A percentile compares a stretch with the other conserved stretches of the same genome.
These are phyloP conservation scores for Talaromyces sp. DNA, from an alignment of 2,329 filamentous ascomycete species.

Conservation along the genomic window DNA sequence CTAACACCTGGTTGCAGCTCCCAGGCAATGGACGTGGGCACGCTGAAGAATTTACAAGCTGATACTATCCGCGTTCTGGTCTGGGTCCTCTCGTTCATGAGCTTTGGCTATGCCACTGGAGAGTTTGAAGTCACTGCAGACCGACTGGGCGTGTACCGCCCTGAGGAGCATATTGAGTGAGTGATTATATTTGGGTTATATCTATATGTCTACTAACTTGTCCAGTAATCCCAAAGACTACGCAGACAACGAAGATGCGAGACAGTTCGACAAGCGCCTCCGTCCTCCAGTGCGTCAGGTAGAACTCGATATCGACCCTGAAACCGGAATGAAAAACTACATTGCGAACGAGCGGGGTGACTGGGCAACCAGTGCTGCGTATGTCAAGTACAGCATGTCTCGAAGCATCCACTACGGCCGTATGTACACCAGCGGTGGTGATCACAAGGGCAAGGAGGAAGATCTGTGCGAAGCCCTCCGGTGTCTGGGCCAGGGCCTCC, in stretches of 20 bases:
- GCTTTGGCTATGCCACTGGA: conserved; percentile 77
- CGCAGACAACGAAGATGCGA: conserved; percentile 79
- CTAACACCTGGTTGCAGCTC: conserved; percentile 39
- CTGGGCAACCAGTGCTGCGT: conserved; percentile 87
- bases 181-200: conserved; percentile 8
- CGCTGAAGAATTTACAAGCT: conserved; percentile 70
- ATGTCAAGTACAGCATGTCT: conserved; percentile 68
- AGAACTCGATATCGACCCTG: conserved; percentile 67
- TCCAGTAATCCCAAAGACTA: conserved; percentile 71
- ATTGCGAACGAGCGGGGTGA: conserved; percentile 83
- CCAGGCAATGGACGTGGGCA: conserved; percentile 75
- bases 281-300: conserved; percentile 68
- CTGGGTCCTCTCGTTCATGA: conserved; percentile 76
- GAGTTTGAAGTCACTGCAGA: conserved; percentile 82
- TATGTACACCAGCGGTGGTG: conserved; percentile 63
- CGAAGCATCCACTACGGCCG: conserved; percentile 74
- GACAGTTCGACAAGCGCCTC: conserved; percentile 68
- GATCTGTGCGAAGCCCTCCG: conserved; percentile 77
- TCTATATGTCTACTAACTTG: conserved; percentile 29
- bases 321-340: conserved; percentile 98
- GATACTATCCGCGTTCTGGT: conserved; percentile 74
- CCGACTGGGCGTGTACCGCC: conserved; percentile 72
- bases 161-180: conserved; percentile 56
- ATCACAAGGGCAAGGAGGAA: conserved; percentile 60
- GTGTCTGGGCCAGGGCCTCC: conserved; percentile 69